Evolutionary conservation across 306 rosid genomes (phyloP).

Genomic region (Fagus sylvatica): DNA sequence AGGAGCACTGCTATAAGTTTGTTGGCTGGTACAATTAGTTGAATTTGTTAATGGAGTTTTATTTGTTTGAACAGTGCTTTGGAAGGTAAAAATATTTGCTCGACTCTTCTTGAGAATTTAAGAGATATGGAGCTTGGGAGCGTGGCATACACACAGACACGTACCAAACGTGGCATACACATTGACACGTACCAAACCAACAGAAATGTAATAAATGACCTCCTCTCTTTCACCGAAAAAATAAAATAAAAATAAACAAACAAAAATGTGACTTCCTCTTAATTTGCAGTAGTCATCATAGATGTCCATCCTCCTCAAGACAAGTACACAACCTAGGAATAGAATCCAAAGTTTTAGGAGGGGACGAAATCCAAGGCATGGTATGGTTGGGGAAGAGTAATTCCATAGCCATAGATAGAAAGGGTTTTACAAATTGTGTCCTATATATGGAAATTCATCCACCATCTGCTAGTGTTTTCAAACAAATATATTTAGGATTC

Average conservation of each 20-base stretch:
- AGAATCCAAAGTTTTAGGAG: conserved; percentile 22
- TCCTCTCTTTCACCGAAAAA: too few relatives aligned
- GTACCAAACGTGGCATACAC: neutral
- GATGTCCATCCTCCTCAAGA: neutral
- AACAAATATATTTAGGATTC: too few relatives aligned
- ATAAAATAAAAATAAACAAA: neutral
- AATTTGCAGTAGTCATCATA: neutral
- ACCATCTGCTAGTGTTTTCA: too few relatives aligned
- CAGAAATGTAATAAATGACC: neutral
- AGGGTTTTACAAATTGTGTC: neutral
- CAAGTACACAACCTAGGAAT: neutral
- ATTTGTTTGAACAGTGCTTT: too few relatives aligned
- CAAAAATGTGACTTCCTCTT: neutral
- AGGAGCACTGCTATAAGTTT: too few relatives aligned
- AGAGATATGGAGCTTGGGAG: too few relatives aligned
- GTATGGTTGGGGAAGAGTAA: neutral
- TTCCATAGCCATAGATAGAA: neutral
- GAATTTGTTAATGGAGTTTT: too few relatives aligned
- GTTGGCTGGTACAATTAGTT: too few relatives aligned
- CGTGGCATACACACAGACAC: too few relatives aligned
- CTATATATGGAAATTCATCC: too few relatives aligned
- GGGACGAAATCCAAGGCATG: conserved; percentile 10
- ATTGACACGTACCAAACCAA: neutral
- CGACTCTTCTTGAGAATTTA: too few relatives aligned
- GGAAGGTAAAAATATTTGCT: too few relatives aligned